Base-by-base conservation (phyloP, 2,329 filamentous ascomycete species). In the Hypoxylon sp. region DNA sequence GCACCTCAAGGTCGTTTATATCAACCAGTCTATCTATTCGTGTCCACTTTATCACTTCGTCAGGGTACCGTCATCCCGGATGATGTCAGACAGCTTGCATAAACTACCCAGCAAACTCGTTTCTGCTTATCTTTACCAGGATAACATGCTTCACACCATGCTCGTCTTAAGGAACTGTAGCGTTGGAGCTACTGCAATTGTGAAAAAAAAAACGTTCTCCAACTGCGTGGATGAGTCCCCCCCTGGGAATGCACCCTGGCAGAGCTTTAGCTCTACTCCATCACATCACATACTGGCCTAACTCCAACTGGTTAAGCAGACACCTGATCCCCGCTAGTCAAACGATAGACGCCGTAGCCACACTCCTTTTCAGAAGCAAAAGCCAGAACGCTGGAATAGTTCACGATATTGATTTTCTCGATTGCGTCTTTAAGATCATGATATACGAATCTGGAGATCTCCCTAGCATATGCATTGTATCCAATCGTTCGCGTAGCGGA, bases 1-100 rank as follows among this genome's bases (percentile, higher is more conserved):
- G 65, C 50, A 57, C 32, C 39, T 58, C 57, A 44, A 44, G 60
- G 50, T 39, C 37, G 57, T 69, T 71, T 71, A 71, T 71, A 71
- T 69, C 31, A 71, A 21, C 63, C 57, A 42, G 53, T 56, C 42
- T 50, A 55, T 61, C 58, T 19, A 27, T 19, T 50, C 42, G 60
- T 59, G 65, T 67, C 66, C 69, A 67, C 63, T 69, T 68, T 65
- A 67, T 17, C 13, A 21, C 50, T 17, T 50, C 56, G 54, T 71
- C 69, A 65, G 35, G 47, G 55, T 57, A 55, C 51, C 69, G 69
- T 71, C 69, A 69, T 65, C 50, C 31, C 19, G 47, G 58, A 54
- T 65, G 39, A 62, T 62, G 56, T 62, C 53, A 64, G 57, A 67
- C 35, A 31, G 27, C 52, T 46, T 69, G 68, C 68, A 70, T 70